Base-by-base conservation (phyloP, 2,329 filamentous ascomycete genomes). In the Fusarium phyllophilum region DNA sequence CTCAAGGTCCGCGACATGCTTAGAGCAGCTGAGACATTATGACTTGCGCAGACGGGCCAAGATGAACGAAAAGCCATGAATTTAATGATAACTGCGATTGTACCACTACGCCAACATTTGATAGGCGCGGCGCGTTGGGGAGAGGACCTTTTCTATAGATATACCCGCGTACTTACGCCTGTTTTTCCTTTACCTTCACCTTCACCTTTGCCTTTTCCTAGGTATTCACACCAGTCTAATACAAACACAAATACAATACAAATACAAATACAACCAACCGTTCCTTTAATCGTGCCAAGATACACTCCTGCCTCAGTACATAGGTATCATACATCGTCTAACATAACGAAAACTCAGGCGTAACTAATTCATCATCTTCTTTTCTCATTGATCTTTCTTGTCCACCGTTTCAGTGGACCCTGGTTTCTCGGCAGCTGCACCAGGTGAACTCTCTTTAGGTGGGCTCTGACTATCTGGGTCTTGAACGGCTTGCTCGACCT, bases 401-500 rank as follows among this genome's bases (percentile, higher is more conserved):
- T 60, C 69, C 39, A 67, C 61, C 8, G 65, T 36, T 15, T 66
- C 62, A 15, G 73, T 69, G 29, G 62, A 61, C 17, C 54, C 70
- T 60, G 67, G 55, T 36, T 67, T 63, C 34, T 70, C 68, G 13
- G 66, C 44, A 24, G 62, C 68, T 24, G 66, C 39, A 36, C 72
- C 73, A n/a, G 64, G 72, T 31, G 74, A 64, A 26, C 55, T 63
- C n/a, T 66, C 58, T 42, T 70, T 66, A 10, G 45, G 44, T 6
- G 75, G 68, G 18, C 61, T 57, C 33, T 68, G 48, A 36, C 66
- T 58, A n/a, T 59, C 51, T 26, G 84, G 83, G 49, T 85, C 83
- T 58, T 81, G 77, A 61, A 88, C 83, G 22, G 84, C 83, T 48
- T 81, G 84, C 76, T 91, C 87, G 6, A 95, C 91, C 81, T 96